These are phyloP conservation scores for Solanum pimpinellifolium DNA, from an alignment of 257 asterid genomes.

Conservation along the genomic window DNA sequence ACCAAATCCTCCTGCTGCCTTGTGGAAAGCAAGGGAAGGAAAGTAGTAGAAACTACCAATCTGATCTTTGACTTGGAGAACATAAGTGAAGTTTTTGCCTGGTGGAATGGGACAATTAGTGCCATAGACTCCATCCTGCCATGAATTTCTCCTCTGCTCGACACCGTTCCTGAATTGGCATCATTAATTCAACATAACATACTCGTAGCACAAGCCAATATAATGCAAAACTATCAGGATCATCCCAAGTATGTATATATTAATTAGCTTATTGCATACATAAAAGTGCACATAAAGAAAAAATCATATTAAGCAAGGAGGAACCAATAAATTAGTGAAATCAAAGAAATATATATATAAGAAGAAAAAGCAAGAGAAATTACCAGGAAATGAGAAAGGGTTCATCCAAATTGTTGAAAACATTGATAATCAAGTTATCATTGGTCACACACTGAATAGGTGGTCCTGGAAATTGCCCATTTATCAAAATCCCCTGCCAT, in stretches of 20 bases:
- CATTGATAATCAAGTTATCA: conserved; percentile 24
- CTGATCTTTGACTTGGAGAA: conserved; percentile 29
- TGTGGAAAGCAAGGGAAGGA: conserved; percentile 32
- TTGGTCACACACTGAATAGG: conserved; percentile 20
- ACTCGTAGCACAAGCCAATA: not conserved
- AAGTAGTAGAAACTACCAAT: conserved; percentile 28
- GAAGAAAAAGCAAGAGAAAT: not conserved
- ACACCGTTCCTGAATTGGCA: conserved; percentile 20
- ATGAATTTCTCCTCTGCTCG: conserved; percentile 30
- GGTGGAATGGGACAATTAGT: conserved; percentile 31
- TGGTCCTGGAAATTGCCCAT: conserved; percentile 24
- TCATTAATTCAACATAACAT: not conserved
- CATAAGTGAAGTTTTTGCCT: conserved; percentile 25
- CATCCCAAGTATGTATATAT: not conserved
- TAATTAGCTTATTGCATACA: not conserved
- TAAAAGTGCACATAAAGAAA: not conserved
- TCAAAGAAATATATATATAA: not conserved
- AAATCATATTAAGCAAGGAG: not conserved
- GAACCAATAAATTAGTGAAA: not conserved
- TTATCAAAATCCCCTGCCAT: conserved; percentile 28
- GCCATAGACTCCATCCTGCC: conserved; percentile 38
- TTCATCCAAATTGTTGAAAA: conserved; percentile 25
- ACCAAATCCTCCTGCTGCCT: conserved; percentile 26
- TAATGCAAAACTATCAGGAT: not conserved
- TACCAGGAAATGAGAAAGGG: conserved; percentile 24